These are phyloP conservation scores for Sanghuangporus baumii DNA, from an alignment of 1,284 basidiomycete species.

Conservation along the genomic window DNA sequence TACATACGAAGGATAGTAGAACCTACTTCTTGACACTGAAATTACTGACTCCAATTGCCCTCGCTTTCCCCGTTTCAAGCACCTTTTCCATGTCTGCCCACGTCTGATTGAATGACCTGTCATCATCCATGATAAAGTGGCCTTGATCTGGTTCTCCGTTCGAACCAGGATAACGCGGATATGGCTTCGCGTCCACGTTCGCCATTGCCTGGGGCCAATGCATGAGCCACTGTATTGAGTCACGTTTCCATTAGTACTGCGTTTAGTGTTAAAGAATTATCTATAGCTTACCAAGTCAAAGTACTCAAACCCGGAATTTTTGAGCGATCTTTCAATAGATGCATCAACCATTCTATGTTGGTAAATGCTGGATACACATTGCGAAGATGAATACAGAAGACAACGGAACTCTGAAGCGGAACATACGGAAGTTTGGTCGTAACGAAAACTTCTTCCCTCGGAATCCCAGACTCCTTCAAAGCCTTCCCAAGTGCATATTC, in stretches of 20 bases:
- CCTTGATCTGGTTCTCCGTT: constrained; percentile 23
- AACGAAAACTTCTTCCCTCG: constrained; percentile 35
- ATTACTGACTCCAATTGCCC: constrained; percentile 36
- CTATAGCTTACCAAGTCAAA: constrained; percentile 19
- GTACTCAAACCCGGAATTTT: constrained; percentile 18
- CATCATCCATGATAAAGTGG: constrained; percentile 30
- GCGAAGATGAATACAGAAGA: not conserved
- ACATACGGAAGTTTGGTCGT: constrained; percentile 36
- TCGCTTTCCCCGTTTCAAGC: constrained; percentile 36
- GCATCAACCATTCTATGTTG: constrained; percentile 19
- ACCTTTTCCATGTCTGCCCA: constrained; percentile 49
- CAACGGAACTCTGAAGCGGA: not conserved
- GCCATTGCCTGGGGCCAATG: constrained; percentile 21
- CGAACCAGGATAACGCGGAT: constrained; percentile 9
- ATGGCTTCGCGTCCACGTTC: constrained; percentile 16
- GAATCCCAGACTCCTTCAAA: constrained; percentile 30
- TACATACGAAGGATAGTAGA: not conserved
- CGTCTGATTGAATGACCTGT: constrained; percentile 39
- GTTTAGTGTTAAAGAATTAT: not conserved
- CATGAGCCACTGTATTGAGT: constrained; percentile 19
- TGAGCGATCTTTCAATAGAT: constrained; percentile 20
- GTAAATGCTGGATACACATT: constrained; percentile 16
- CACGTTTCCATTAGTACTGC: not conserved
- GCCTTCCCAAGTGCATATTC: constrained; percentile 34
- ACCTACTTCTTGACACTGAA: constrained; percentile 17